Conservation (phyloP, 371 early-diverging fungal species). For the Haplosporangium sp. region DNA sequence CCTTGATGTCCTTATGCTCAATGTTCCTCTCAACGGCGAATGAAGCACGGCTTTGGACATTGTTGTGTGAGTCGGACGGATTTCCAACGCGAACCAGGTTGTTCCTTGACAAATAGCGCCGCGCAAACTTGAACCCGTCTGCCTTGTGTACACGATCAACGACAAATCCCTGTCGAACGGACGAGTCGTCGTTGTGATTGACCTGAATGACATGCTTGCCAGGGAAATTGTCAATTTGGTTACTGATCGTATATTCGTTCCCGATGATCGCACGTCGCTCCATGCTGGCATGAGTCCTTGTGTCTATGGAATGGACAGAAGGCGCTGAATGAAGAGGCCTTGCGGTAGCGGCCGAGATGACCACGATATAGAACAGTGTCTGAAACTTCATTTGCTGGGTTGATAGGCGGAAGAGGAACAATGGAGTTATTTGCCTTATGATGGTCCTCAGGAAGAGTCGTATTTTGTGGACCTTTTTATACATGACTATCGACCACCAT, state of each 20-base stretch:
- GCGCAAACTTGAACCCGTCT: not conserved
- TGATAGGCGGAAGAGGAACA: too few relatives aligned
- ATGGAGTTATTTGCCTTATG: too few relatives aligned
- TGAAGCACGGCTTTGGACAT: too few relatives aligned
- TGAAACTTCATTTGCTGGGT: too few relatives aligned
- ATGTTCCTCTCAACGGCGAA: too few relatives aligned
- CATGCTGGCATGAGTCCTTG: not conserved
- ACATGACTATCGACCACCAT: too few relatives aligned
- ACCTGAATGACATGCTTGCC: conserved; percentile 23
- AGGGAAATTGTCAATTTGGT: conserved; percentile 5
- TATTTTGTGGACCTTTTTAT: too few relatives aligned
- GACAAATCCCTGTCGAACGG: conserved; percentile 17
- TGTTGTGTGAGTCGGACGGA: too few relatives aligned
- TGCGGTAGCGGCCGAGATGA: too few relatives aligned
- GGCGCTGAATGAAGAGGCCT: conserved; percentile 14
- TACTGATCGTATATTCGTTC: conserved; percentile 14
- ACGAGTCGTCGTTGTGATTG: conserved; percentile 25
- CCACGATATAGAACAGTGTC: too few relatives aligned
- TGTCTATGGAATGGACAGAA: not conserved
- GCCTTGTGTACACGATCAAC: not conserved
- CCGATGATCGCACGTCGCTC: conserved; percentile 24
- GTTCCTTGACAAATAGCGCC: not conserved
- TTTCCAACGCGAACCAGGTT: too few relatives aligned
- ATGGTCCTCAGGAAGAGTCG: too few relatives aligned
- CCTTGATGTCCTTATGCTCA: not conserved